phyloP scores from a whole-genome alignment of 257 asterid genomes.

The Thymus mandschuricus region DNA sequence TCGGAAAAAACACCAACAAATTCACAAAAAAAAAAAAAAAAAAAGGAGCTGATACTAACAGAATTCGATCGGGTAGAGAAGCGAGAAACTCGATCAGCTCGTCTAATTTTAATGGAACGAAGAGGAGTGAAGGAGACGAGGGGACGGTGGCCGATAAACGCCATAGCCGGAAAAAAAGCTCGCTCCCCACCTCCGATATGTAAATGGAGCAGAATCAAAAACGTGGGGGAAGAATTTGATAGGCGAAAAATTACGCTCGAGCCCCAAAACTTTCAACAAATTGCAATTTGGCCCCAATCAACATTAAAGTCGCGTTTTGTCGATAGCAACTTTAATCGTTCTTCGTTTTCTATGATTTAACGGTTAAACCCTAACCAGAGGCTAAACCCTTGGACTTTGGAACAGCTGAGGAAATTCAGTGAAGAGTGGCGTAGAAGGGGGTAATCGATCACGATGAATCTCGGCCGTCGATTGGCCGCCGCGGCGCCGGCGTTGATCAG shows the following conservation, averaged over 20 bases:
- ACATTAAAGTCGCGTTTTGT: neutral
- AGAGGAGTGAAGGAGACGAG: slow-evolving; percentile 35
- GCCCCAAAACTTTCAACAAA: neutral
- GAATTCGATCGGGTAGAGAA: slow-evolving; percentile 41
- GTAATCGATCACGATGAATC: slow-evolving; percentile 24
- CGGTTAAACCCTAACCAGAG: slow-evolving; percentile 32
- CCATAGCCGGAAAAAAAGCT: slow-evolving; percentile 35
- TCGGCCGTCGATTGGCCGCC: slow-evolving; percentile 35
- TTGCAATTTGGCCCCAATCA: neutral
- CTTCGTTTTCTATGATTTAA: neutral
- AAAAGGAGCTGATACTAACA: slow-evolving; percentile 28
- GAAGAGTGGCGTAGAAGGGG: neutral
- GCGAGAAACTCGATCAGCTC: slow-evolving; percentile 38
- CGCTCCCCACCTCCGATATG: slow-evolving; percentile 15
- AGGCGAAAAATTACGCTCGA: neutral
- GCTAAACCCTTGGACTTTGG: slow-evolving; percentile 29
- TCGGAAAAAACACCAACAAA: neutral
- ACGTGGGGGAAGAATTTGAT: neutral
- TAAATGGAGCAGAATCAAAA: neutral
- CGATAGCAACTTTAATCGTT: too few relatives aligned
- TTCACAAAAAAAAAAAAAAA: neutral
- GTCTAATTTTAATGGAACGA: slow-evolving; percentile 30
- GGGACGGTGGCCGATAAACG: slow-evolving; percentile 41
- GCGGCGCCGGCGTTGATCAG: slow-evolving; percentile 36
- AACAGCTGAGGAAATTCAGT: neutral